phyloP scores from a whole-genome alignment of 2,329 filamentous ascomycete species.

The Diaporthe humulicola region DNA sequence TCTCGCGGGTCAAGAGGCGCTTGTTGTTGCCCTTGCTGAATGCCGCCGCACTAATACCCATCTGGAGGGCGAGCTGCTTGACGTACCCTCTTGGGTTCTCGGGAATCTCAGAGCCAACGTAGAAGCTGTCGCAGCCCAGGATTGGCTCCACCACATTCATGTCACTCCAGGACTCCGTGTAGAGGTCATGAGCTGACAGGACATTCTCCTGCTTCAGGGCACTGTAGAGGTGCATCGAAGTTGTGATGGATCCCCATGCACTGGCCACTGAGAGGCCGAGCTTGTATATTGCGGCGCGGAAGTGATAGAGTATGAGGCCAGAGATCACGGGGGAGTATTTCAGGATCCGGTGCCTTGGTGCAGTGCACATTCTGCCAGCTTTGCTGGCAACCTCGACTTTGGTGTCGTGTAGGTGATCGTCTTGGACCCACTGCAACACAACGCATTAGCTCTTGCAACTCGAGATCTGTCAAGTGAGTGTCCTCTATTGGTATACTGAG shows the following conservation, averaged over 20 bases:
- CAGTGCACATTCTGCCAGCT: not conserved
- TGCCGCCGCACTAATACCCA: constrained; percentile 51
- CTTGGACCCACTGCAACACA: not conserved
- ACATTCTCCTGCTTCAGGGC: constrained; percentile 50
- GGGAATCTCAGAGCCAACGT: constrained; percentile 51
- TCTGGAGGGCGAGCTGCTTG: constrained; percentile 53
- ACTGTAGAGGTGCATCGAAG: constrained; percentile 57
- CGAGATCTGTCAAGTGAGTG: rapidly evolving
- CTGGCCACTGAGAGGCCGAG: constrained; percentile 50
- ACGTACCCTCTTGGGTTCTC: constrained; percentile 49
- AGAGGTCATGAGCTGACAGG: constrained; percentile 29
- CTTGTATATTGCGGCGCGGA: constrained; percentile 50
- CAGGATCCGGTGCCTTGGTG: constrained; percentile 48
- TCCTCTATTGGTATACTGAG: not conserved
- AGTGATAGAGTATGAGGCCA: constrained; percentile 53
- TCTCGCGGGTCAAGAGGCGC: constrained; percentile 37
- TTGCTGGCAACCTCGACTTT: constrained; percentile 23
- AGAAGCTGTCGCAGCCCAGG: constrained; percentile 51
- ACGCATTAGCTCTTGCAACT: not conserved
- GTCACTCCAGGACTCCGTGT: constrained; percentile 51
- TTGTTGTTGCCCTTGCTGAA: constrained; percentile 44
- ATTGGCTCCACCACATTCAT: constrained; percentile 52
- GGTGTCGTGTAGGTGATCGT: not conserved
- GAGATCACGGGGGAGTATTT: constrained; percentile 53
- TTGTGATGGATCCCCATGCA: constrained; percentile 55